A percentile compares a stretch with the other conserved stretches of the same genome.
These are phyloP conservation scores for Phlegmacium glaucopus DNA, from an alignment of 768 basidiomycete genomes.

Conservation along the genomic window DNA sequence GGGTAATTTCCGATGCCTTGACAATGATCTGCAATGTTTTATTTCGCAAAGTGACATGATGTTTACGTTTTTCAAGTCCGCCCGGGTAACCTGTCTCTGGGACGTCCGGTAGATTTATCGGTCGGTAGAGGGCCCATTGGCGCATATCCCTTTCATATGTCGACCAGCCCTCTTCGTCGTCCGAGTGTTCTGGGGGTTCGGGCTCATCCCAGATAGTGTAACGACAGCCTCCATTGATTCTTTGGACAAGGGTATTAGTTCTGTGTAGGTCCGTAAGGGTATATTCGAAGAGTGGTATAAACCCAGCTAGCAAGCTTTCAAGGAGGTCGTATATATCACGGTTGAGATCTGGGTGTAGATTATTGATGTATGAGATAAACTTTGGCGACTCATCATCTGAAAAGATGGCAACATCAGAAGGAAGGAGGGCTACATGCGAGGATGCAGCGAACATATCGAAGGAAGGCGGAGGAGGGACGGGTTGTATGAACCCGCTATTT, in stretches of 20 bases:
- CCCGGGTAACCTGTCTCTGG: slow-evolving; percentile 41
- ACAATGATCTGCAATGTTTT: slow-evolving; percentile 41
- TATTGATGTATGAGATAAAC: slow-evolving; percentile 53
- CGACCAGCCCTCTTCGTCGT: slow-evolving; percentile 47
- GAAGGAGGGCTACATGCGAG: slow-evolving; percentile 37
- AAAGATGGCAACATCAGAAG: slow-evolving; percentile 36
- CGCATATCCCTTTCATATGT: slow-evolving; percentile 39
- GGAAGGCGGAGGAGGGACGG: slow-evolving; percentile 26
- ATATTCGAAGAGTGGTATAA: slow-evolving; percentile 50
- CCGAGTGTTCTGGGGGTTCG: slow-evolving; percentile 44
- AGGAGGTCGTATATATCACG: slow-evolving; percentile 28
- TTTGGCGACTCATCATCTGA: slow-evolving; percentile 24
- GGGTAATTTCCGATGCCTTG: slow-evolving; percentile 34
- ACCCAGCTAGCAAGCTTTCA: slow-evolving; percentile 28
- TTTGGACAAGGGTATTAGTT: slow-evolving; percentile 40
- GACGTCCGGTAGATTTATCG: slow-evolving; percentile 44
- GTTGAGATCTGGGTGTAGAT: slow-evolving; percentile 36
- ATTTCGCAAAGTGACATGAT: slow-evolving; percentile 34
- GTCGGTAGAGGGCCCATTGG: slow-evolving; percentile 40
- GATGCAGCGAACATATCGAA: slow-evolving; percentile 40
- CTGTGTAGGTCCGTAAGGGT: slow-evolving; percentile 49
- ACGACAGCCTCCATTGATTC: slow-evolving; percentile 38
- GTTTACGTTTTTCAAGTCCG: slow-evolving; percentile 39
- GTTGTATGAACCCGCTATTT: slow-evolving; percentile 17
- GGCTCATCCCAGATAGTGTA: slow-evolving; percentile 48